Base-by-base conservation (phyloP, 2,329 filamentous ascomycete species). In the Zymoseptoria crescenta region DNA sequence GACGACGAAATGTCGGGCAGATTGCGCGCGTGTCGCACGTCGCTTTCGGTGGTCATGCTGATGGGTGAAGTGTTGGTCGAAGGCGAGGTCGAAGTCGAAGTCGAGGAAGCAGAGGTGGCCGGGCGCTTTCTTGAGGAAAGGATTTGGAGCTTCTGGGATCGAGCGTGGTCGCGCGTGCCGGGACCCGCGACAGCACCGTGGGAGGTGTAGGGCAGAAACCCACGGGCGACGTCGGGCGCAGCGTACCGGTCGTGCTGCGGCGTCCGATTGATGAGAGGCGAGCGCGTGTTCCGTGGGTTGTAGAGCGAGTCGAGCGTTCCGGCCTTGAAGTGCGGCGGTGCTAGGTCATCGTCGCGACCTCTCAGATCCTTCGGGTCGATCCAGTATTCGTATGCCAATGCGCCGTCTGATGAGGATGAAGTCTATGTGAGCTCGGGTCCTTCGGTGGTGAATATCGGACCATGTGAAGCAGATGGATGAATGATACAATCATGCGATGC, bases 311-410 rank as follows among this genome's bases (percentile, higher is more conserved):
- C 49, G 6, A 62, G 59, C 16, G 51, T 58, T 49, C 62, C 62
- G 29, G 62, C 59, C 8, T 59, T 64, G 55, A 64, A 61, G 21
- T 59, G 35, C 54, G 55, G 8, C 27, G 55, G 54, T 30, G 58
- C 50, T 41, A 41, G 35, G 35, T 41, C 35, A 41, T 41, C 10
- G 35, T 41, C 35, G 35, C 35, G 35, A 41, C 10, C 16, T 13
- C 35, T 9, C 35, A 41, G 19, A 53, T 59, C 59, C 48, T 58
- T 55, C 56, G 59, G 57, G n/a, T 35, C 55, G 27, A 64, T 59
- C 62, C 62, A 64, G 51, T 59, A 61, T 54, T 64, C 62, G 55
- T 53, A 56, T 21, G 53, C 52, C 29, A 64, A 49, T 21, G 55
- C 41, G 24, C 62, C 62, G 10, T 45, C 35, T 45, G 35, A 7